A percentile compares a stretch with the other conserved stretches of the same genome.
These are phyloP conservation scores for Syzygium oleosum DNA, from an alignment of 345 rosid species.

Conservation along the genomic window DNA sequence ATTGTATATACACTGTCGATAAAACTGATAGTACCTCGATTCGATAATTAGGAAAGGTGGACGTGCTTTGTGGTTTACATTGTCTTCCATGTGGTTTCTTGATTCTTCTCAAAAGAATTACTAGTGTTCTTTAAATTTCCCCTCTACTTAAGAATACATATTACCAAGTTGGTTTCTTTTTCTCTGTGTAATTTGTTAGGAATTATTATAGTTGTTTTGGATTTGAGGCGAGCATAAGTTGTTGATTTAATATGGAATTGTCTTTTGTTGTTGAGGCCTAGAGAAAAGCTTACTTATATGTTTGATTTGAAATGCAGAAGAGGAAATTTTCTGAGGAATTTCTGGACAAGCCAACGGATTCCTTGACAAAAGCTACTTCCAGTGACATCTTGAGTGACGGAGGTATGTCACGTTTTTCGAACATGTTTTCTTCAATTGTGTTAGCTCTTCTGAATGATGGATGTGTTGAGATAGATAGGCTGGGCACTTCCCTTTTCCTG, in stretches of 20 bases:
- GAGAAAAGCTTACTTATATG: not conserved
- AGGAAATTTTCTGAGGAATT: not conserved
- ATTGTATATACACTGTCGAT: not conserved
- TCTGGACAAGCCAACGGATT: not conserved
- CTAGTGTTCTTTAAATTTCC: not conserved
- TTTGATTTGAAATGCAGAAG: not conserved
- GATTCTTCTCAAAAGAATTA: not conserved
- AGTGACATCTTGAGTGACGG: not conserved
- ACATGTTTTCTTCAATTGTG: not conserved
- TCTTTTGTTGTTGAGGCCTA: not conserved
- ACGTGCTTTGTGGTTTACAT: fast-evolving
- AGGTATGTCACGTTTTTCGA: not conserved
- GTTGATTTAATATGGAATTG: not conserved
- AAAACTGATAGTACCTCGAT: not conserved
- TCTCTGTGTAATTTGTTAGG: not conserved
- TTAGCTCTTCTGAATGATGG: not conserved
- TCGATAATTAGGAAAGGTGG: not conserved
- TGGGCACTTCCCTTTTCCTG: not conserved
- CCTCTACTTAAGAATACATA: not conserved
- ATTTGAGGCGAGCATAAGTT: not conserved
- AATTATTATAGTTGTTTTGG: no score
- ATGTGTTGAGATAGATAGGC: not conserved
- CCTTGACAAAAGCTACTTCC: not conserved
- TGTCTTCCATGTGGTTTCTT: not conserved
- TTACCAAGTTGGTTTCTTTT: not conserved